Conservation (phyloP, 2,329 filamentous ascomycete species). For the Ceratocystis alfenasii region DNA sequence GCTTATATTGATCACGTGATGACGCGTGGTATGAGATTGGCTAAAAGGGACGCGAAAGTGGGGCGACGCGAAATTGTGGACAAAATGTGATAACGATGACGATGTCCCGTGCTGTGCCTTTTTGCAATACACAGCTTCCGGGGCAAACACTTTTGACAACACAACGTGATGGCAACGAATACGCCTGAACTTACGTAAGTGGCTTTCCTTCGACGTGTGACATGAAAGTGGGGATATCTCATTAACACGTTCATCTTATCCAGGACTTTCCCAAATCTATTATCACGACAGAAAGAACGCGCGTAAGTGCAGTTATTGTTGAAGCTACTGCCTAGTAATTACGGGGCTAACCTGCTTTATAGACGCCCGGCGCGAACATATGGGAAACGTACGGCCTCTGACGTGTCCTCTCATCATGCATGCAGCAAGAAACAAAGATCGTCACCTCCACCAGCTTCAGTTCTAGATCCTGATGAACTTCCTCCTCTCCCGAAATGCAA, state of each 20-base stretch:
- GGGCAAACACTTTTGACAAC: background rate
- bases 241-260: background rate
- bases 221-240: background rate
- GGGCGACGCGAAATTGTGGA: conserved; percentile 5
- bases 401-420: conserved; percentile 25
- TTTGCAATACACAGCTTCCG: background rate
- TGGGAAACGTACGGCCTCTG: conserved; percentile 29
- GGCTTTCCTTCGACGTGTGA: background rate
- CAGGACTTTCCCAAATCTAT: conserved; percentile 16
- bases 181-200: background rate
- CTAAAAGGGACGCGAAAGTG: conserved; percentile 13
- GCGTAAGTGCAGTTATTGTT: conserved; percentile 10
- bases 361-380: conserved; percentile 31
- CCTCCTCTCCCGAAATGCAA: background rate
- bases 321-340: background rate
- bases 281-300: conserved; percentile 16
- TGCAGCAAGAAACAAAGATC: conserved; percentile 26
- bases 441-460: conserved; percentile 8
- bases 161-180: background rate
- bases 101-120: background rate
- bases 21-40: conserved; percentile 11
- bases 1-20: conserved; percentile 19
- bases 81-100: background rate
- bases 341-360: background rate
- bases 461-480: background rate